Evolutionary conservation across 345 rosid species (phyloP).

Genomic region (Rubroshorea leprosula): DNA sequence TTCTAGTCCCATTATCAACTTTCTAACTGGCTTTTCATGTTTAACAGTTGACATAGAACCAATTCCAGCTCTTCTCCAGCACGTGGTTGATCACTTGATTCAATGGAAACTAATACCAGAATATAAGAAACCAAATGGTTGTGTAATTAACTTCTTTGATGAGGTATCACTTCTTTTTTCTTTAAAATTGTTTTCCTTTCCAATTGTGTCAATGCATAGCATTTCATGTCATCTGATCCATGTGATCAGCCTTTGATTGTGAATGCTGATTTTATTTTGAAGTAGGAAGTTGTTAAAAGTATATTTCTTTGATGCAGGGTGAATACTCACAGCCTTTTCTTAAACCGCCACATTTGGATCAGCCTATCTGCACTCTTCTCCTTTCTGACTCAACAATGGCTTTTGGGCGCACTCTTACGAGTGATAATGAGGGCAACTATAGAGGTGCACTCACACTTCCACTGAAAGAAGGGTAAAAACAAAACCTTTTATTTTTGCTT

Average conservation of each 20-base stretch:
- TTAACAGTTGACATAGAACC: slow-evolving; percentile 63
- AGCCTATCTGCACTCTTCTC: slow-evolving; percentile 78
- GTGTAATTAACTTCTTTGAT: slow-evolving; percentile 88
- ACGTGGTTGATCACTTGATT: slow-evolving; percentile 71
- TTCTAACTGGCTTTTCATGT: slow-evolving; percentile 9
- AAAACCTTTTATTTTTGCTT: no score
- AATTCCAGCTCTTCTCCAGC: slow-evolving; percentile 68
- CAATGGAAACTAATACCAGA: slow-evolving; percentile 81
- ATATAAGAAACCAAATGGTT: slow-evolving; percentile 85
- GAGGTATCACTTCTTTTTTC: slow-evolving; percentile 49
- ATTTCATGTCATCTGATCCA: no score
- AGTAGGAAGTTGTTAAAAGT: background rate
- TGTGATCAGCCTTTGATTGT: no score
- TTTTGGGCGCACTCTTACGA: slow-evolving; percentile 69
- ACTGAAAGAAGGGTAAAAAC: slow-evolving; percentile 65
- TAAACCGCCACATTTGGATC: slow-evolving; percentile 96
- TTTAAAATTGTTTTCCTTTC: no score
- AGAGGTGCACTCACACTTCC: slow-evolving; percentile 69
- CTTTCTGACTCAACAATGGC: slow-evolving; percentile 88
- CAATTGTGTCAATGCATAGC: no score
- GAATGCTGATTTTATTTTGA: background rate
- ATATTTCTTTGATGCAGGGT: slow-evolving; percentile 37
- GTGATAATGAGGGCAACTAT: slow-evolving; percentile 76
- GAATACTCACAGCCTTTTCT: slow-evolving; percentile 89
- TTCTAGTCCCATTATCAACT: no score